Base-by-base conservation (phyloP, 116 monocot genomes). In the Phalaenopsis hybrid region DNA sequence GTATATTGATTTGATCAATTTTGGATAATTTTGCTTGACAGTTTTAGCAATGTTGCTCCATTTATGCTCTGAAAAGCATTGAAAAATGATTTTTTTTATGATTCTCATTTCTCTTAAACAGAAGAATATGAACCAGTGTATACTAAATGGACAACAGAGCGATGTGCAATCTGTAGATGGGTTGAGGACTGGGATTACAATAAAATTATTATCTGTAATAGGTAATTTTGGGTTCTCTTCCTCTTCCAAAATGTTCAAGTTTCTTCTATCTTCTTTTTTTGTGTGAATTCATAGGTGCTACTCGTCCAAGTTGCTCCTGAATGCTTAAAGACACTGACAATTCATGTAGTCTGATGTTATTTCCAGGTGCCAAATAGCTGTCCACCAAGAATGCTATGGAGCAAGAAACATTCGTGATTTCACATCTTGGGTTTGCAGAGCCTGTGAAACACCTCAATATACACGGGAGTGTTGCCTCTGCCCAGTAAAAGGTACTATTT, bases 371-470 rank as follows among this genome's bases (percentile, higher is more conserved):
- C 95, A 99, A 91, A 92, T 99, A 89, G 95, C 98, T 76, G 98
- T 99, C 13, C 98, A 99, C 78, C 98, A 99, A 87, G 98, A 99
- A 85, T 99, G 98, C 89, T 95, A 95, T 85, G 98, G 98, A 82
- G 98, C 93, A 57, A 78, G 79, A 78, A 82, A 44, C 46, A 75
- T 95, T 57, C 86, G 72, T 23, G 88, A 99, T 85, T 88, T 99
- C 77, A 95, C 95, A 8, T 92, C 93, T 49, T 99, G 98, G 98
- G 90, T 99, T 78, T 99, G 98, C 86, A 89, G 93, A 84, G 90
- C 98, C 75, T 99, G 98, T 86, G 99, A 95, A 81, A 89, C 82
- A 25, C 92, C 98, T 76, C 79, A 89, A 57, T 43, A 81, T 72
- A 89, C 84, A 81, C 80, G 87, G 25, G 88, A 92, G 41, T 99